Base-by-base conservation (phyloP, 129 eudicot species). In the Escallonia rubra region DNA sequence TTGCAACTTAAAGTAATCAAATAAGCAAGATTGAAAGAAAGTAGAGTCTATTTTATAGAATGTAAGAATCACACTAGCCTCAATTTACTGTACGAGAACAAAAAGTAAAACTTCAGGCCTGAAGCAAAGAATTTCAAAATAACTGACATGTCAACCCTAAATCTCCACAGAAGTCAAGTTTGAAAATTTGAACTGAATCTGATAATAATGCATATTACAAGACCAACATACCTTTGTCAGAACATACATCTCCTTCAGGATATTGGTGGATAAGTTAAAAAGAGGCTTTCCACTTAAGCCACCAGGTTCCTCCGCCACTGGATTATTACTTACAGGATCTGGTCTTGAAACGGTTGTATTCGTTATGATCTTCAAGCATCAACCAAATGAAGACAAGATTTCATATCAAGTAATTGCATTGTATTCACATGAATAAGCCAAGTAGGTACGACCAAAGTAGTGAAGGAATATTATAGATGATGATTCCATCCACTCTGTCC, bases 251-350 rank as follows among this genome's bases (percentile, higher is more conserved):
- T 93, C 90, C 82, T 81, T 89, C 76, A 93, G 76, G 48, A 93
- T 78, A 70, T 76, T 51, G 8, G 96, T 93, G 59, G 99, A 93
- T 65, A 86, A 75, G 56, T 49, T 23, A n/a, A 93, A 89, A 45
- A 93, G 92, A 63, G 99, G 99, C 75, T 86, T 89, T 69, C 99
- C 99, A 78, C 99, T 93, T 61, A 93, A 82, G 80, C 99, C 99
- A 70, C 99, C 99, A 43, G 81, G 47, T 86, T 93, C 99, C 63
- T 81, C 49, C 8, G 96, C 83, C 63, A 85, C 69, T 9, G 99
- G 93, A 75, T 82, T 79, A 61, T 65, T 68, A 66, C 63, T 78
- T 50, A 72, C 92, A 53, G 77, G 40, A 54, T 84, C 88, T 9
- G 99, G 99, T 82, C 99, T 84, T 76, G 96, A 87, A 70, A 89